These are phyloP conservation scores for Hypoxylon sp. DNA, from an alignment of 2,329 filamentous ascomycete genomes.

Conservation along the genomic window DNA sequence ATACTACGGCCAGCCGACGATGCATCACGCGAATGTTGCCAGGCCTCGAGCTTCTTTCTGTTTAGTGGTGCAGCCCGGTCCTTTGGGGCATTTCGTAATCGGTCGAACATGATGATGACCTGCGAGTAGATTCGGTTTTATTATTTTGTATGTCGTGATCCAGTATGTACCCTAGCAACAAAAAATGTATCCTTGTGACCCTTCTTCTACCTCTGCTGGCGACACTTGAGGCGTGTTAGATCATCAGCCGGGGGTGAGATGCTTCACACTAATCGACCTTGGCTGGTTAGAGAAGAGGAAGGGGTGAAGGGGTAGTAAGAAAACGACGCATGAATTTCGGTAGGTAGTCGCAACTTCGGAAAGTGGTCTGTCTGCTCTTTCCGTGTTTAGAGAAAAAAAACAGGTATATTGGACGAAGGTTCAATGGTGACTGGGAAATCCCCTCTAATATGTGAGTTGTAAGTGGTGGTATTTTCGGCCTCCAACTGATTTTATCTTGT, in stretches of 20 bases:
- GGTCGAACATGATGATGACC: conserved; percentile 48
- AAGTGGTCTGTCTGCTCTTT: background rate
- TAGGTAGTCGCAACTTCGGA: conserved; percentile 2
- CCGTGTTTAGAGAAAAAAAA: conserved; percentile 1
- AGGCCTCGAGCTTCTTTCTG: conserved; percentile 46
- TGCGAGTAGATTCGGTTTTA: background rate
- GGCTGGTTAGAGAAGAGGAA: conserved; percentile 19
- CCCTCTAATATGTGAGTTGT: conserved; percentile 22
- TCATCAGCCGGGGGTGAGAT: conserved; percentile 32
- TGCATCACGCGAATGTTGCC: conserved; percentile 44
- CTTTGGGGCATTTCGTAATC: conserved; percentile 44
- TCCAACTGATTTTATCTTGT: conserved; percentile 24
- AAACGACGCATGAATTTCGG: conserved; percentile 17
- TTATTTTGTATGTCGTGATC: conserved; percentile 9
- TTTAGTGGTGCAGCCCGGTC: conserved; percentile 36
- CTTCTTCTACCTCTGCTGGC: conserved; percentile 22
- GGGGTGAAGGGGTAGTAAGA: too few relatives aligned
- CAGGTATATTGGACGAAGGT: conserved; percentile 7
- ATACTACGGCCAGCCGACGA: conserved; percentile 34
- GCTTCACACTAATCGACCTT: conserved; percentile 29
- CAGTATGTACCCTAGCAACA: too few relatives aligned
- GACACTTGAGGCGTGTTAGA: conserved; percentile 32
- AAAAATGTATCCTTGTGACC: too few relatives aligned
- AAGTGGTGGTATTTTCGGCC: conserved; percentile 18
- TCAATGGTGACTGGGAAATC: conserved; percentile 8